A percentile compares a stretch with the other conserved stretches of the same genome.
These are phyloP conservation scores for Leishmania gerbilli DNA, from an alignment of 208 protist genomes.

Conservation along the genomic window DNA sequence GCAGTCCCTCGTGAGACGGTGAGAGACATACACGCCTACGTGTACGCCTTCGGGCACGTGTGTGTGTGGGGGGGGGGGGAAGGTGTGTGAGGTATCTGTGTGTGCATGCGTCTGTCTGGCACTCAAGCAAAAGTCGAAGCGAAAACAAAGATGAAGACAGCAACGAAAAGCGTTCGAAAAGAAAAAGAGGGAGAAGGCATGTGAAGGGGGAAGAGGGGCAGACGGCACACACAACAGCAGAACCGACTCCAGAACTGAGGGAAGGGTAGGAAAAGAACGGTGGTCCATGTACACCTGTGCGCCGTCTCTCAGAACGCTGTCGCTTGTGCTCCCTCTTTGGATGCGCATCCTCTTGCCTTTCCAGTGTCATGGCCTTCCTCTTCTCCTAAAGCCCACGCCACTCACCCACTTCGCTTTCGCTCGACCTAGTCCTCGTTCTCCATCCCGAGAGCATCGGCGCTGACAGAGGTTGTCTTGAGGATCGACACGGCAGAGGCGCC, in stretches of 20 bases:
- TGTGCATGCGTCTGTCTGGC: neutral
- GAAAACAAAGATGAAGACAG: constrained; percentile 6
- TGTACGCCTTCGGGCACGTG: neutral
- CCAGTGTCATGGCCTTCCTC: neutral
- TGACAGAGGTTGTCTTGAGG: constrained; percentile 30
- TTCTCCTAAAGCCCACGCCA: neutral
- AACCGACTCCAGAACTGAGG: neutral
- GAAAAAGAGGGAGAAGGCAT: neutral
- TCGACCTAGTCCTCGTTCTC: constrained; percentile 13
- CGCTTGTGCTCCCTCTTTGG: neutral
- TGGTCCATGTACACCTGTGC: neutral
- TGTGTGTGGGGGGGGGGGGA: neutral
- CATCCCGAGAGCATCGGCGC: constrained; percentile 17
- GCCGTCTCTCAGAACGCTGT: neutral
- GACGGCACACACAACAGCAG: neutral
- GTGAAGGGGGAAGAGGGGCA: constrained; percentile 4
- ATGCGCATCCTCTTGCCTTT: neutral
- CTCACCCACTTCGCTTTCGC: neutral
- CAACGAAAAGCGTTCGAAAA: neutral
- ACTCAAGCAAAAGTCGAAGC: neutral
- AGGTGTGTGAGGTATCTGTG: neutral
- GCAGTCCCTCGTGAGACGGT: neutral
- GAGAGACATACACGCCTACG: neutral
- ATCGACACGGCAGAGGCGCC: constrained; percentile 73
- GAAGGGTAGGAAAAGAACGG: neutral